Evolutionary conservation across 225 moss, liverwort and hornwort genomes (phyloP).

Genomic region (Thuidium tamariscinum): DNA sequence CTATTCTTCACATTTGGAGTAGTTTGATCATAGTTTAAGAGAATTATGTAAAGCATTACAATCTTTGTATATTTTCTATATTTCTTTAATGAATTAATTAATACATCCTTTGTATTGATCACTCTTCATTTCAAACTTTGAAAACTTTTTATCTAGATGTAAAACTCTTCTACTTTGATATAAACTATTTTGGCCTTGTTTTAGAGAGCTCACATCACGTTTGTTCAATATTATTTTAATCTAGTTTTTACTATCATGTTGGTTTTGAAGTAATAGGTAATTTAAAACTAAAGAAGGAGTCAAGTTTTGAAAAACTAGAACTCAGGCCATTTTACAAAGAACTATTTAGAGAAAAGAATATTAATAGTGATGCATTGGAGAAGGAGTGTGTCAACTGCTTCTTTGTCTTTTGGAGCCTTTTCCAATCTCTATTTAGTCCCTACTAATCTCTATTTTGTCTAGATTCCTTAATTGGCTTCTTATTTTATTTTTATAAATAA

Average conservation of each 20-base stretch:
- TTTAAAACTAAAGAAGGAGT: not conserved
- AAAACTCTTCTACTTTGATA: not conserved
- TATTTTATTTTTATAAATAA: too few relatives aligned
- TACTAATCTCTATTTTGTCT: too few relatives aligned
- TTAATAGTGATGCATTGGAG: too few relatives aligned
- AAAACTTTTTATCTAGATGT: fast-evolving
- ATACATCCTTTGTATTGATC: not conserved
- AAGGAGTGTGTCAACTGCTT: too few relatives aligned
- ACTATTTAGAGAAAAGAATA: too few relatives aligned
- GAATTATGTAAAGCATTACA: not conserved
- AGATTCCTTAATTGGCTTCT: too few relatives aligned
- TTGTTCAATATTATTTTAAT: not conserved
- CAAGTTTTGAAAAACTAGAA: not conserved
- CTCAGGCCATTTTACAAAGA: not conserved
- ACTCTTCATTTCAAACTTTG: not conserved
- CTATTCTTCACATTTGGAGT: not conserved
- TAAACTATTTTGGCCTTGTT: not conserved
- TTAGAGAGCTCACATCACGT: fast-evolving
- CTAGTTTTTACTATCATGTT: fast-evolving
- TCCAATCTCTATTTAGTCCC: too few relatives aligned
- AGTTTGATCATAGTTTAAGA: not conserved
- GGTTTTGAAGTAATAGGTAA: too few relatives aligned
- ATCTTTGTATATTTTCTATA: not conserved
- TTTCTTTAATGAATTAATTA: not conserved
- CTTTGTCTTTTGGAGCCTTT: too few relatives aligned